Evolutionary conservation across 1,284 basidiomycete genomes (phyloP).

Genomic region (Cronartium ribicola): DNA sequence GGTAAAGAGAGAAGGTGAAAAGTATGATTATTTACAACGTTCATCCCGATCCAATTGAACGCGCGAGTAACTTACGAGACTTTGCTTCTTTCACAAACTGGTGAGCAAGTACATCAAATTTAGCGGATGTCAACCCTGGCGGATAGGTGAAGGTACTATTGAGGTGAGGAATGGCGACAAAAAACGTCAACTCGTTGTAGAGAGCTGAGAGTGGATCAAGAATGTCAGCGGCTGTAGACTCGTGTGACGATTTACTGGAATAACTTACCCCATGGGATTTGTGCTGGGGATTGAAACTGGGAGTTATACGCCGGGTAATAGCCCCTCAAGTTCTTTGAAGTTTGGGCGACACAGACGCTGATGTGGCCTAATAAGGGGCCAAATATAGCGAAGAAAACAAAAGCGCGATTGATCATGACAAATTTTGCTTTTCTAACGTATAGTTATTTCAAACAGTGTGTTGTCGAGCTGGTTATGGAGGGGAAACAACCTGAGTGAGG

Average conservation of each 20-base stretch:
- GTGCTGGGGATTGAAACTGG: neutral
- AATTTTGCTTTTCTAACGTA: too few species aligned
- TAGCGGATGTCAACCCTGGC: neutral
- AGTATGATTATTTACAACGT: neutral
- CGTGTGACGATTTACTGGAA: neutral
- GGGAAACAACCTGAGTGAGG: too few species aligned
- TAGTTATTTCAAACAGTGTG: too few species aligned
- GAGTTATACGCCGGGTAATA: slow-evolving; percentile 35
- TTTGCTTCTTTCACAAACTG: slow-evolving; percentile 25
- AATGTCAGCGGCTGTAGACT: neutral
- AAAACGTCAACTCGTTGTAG: slow-evolving; percentile 36
- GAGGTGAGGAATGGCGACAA: slow-evolving; percentile 15
- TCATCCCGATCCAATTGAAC: too few species aligned
- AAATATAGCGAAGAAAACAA: too few species aligned
- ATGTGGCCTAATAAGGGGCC: too few species aligned
- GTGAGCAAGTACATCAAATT: slow-evolving; percentile 6
- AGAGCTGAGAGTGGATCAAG: slow-evolving; percentile 7
- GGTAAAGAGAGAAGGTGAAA: neutral
- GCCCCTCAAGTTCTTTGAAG: slow-evolving; percentile 20
- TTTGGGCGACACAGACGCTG: too few species aligned
- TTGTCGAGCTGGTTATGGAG: too few species aligned
- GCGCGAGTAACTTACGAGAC: neutral
- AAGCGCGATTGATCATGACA: too few species aligned
- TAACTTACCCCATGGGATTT: slow-evolving; percentile 24
- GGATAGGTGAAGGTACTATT: slow-evolving; percentile 3